Conservation (phyloP, 2,329 filamentous ascomycete genomes). For the Epicoccum sorghinum region DNA sequence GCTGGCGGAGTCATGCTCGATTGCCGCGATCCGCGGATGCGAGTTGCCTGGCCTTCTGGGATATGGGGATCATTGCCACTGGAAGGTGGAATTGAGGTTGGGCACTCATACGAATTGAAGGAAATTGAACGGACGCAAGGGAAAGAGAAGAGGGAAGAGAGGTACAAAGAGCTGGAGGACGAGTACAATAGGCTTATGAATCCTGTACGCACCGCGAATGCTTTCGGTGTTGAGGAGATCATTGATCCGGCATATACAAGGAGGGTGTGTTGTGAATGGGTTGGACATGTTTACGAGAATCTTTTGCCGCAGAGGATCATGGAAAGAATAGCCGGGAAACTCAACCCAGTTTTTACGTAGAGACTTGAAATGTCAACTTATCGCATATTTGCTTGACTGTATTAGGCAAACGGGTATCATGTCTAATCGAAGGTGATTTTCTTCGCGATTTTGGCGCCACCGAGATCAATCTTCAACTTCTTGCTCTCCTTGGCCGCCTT, state of each 20-base stretch:
- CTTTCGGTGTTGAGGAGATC: slow-evolving; percentile 69
- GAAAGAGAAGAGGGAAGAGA: slow-evolving; percentile 53
- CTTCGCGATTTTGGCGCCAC: slow-evolving; percentile 46
- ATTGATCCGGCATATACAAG: slow-evolving; percentile 67
- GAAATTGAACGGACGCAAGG: slow-evolving; percentile 60
- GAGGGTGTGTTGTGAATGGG: slow-evolving; percentile 62
- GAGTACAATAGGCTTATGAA: slow-evolving; percentile 69
- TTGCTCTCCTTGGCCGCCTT: slow-evolving; percentile 64
- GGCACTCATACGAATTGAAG: slow-evolving; percentile 64
- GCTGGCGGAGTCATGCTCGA: slow-evolving; percentile 70
- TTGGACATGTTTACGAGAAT: slow-evolving; percentile 61
- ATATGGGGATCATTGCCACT: slow-evolving; percentile 68
- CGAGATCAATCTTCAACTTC: slow-evolving; percentile 48
- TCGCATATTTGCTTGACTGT: neutral
- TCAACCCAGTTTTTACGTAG: slow-evolving; percentile 33
- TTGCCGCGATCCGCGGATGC: slow-evolving; percentile 64
- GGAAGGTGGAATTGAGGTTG: slow-evolving; percentile 69
- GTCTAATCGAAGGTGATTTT: slow-evolving; percentile 66
- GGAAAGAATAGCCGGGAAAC: slow-evolving; percentile 48
- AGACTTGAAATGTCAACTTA: neutral
- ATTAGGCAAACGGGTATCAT: neutral
- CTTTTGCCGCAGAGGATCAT: slow-evolving; percentile 58
- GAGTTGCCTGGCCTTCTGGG: slow-evolving; percentile 68
- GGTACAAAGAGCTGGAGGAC: slow-evolving; percentile 63
- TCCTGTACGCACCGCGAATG: slow-evolving; percentile 67